A percentile compares a stretch with the other conserved stretches of the same genome.
phyloP scores from a whole-genome alignment of 2,329 filamentous ascomycete species.

The Seiridium unicorne region DNA sequence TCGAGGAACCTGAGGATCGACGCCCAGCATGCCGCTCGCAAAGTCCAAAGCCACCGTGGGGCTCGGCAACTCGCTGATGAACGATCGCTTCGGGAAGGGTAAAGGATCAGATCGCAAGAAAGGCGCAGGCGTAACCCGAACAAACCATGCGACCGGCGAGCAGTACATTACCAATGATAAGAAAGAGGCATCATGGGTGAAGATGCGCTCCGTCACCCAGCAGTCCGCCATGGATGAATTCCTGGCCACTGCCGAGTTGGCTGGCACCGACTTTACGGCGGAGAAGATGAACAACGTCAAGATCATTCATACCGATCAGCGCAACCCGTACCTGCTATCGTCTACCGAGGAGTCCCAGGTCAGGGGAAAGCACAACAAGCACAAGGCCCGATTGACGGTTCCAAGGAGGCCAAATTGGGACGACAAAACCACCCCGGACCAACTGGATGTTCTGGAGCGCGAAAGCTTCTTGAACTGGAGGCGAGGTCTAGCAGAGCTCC shows the following conservation, averaged over 20 bases:
- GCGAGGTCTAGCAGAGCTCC: slow-evolving; percentile 83
- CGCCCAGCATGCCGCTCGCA: slow-evolving; percentile 57
- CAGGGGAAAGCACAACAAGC: slow-evolving; percentile 78
- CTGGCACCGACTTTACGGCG: slow-evolving; percentile 97
- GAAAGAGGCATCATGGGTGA: slow-evolving; percentile 94
- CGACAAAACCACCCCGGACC: slow-evolving; percentile 74
- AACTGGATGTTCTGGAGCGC: slow-evolving; percentile 77
- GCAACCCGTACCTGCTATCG: slow-evolving; percentile 90
- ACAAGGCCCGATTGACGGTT: slow-evolving; percentile 78
- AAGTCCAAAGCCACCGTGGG: slow-evolving; percentile 96
- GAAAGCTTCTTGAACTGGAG: slow-evolving; percentile 85
- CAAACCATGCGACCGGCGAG: slow-evolving; percentile 78
- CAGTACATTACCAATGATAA: slow-evolving; percentile 87
- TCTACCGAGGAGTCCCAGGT: slow-evolving; percentile 78
- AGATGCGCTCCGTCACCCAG: slow-evolving; percentile 98
- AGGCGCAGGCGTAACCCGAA: slow-evolving; percentile 57
- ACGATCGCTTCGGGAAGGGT: slow-evolving; percentile 93
- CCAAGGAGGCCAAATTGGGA: slow-evolving; percentile 91
- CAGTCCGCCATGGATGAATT: slow-evolving; percentile 97
- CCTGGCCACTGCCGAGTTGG: slow-evolving; percentile 88
- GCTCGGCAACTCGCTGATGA: slow-evolving; percentile 97
- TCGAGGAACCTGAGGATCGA: not conserved
- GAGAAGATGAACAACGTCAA: slow-evolving; percentile 99
- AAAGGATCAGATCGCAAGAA: slow-evolving; percentile 83
- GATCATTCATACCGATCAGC: slow-evolving; percentile 95